A percentile compares a stretch with the other conserved stretches of the same genome.
These are phyloP conservation scores for Bipolaris sorokiniana DNA, from an alignment of 2,329 filamentous ascomycete species.

Conservation along the genomic window DNA sequence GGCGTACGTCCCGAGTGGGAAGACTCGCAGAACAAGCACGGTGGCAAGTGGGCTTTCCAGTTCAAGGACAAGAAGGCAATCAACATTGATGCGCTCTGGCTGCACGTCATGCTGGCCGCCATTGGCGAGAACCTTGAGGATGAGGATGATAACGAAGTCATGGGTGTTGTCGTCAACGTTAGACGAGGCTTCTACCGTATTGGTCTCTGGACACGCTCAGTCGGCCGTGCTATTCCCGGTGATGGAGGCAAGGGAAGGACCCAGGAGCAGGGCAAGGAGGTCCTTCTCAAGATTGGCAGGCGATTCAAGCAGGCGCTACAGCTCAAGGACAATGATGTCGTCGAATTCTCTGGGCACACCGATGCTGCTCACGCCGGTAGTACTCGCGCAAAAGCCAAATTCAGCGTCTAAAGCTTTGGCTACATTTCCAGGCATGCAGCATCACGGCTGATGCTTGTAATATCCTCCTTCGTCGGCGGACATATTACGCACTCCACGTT, in stretches of 20 bases:
- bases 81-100: constrained; percentile 94
- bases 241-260: constrained; percentile 79
- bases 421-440: constrained; percentile 6
- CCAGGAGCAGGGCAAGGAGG: constrained; percentile 81
- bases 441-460: constrained; percentile 7
- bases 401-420: constrained; percentile 68
- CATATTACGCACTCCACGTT: constrained; percentile 14
- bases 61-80: constrained; percentile 95
- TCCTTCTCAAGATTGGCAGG: constrained; percentile 81
- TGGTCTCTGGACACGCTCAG: constrained; percentile 94
- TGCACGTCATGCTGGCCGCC: constrained; percentile 93
- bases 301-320: constrained; percentile 93
- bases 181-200: constrained; percentile 98
- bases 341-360: constrained; percentile 97
- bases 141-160: constrained; percentile 93
- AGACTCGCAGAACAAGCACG: constrained; percentile 97
- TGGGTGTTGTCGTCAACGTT: constrained; percentile 99
- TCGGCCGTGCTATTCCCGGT: constrained; percentile 80
- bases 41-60: constrained; percentile 97
- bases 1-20: constrained; percentile 98
- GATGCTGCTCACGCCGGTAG: constrained; percentile 92
- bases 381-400: constrained; percentile 95
- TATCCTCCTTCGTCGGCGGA: constrained; percentile 12
- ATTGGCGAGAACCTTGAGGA: constrained; percentile 98
- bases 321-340: constrained; percentile 73